Base-by-base conservation (phyloP, 1,284 basidiomycete species). In the Cryptococcus sp. region DNA sequence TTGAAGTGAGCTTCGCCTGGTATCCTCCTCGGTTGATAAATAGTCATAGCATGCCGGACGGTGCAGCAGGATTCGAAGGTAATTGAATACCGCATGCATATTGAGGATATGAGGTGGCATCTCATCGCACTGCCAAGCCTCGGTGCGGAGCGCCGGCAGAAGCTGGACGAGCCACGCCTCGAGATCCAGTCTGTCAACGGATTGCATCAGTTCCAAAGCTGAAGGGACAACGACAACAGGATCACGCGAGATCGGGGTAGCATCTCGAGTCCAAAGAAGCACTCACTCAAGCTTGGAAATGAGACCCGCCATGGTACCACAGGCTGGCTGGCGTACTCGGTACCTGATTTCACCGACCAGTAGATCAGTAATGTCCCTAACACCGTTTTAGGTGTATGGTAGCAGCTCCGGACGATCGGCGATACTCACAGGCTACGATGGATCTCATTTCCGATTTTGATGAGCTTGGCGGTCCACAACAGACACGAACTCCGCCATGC, bases 251-350 rank as follows among this genome's bases (percentile, higher is more conserved):
- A 35, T 35, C 8, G 8, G 2, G 31, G 31, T 13, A 35, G 31
- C 25, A 25, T 25, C 25, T 25, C 25, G 25, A 6, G 6, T 25
- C 25, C 25, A n/a, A 45, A 45, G 42, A 8, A 35, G 5, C 8
- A 45, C 42, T 45, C 42, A 45, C 42, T 45, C 42, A 2, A 45
- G n/a, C 42, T 45, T 45, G n/a, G 42, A 45, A 19, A 45, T 45
- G 42, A 45, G n/a, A n/a, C 42, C 22, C n/a, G 42, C 7, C n/a
- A 45, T 45, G 8, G 42, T 45, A 45, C 22, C n/a, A 11, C 7
- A 22, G 6, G 42, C 42, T 45, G 42, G 42, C 13, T 45, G 42
- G n/a, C 22, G 16, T 10, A 45, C 42, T 11, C 42, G 42, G 15
- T 45, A 45, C 42, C 42, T 45, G 16, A 15, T 8, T 45, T 15